Base-by-base conservation (phyloP, 495 filamentous ascomycete genomes). In the Hyaloscypha variabilis region DNA sequence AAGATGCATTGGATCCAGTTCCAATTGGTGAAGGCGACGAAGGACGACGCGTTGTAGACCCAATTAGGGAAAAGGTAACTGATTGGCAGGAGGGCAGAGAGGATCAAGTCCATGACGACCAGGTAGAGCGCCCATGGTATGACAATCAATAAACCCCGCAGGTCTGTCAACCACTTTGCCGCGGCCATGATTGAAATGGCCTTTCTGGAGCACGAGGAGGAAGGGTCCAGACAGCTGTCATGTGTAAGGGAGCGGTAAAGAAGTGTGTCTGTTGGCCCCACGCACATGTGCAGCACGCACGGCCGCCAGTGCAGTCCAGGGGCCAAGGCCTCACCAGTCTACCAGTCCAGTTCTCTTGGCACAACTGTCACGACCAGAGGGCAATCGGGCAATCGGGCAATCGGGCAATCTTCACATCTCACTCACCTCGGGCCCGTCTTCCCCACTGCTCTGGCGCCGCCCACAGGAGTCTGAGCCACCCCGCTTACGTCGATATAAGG, bases 1-100 rank as follows among this genome's bases (percentile, higher is more conserved):
- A 86, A 86, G 62, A 85, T 79, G 56, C 64, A 29, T 69, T 87
- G 83, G 55, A 87, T 79, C 68, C 81, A 83, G 51, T 60, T 64
- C 85, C 82, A 87, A 54, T 82, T 79, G 8, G 76, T 74, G 65
- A 71, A 72, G 52, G 81, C 84, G 63, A 87, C 76, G 50, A 65
- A 69, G 3, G 83, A 86, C 17, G 83, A 84, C 23, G 73, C 34
- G 63, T 81, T 66, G 72, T 86, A 84, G 50, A 79, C 76, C 34
- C 76, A 65, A 26, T 76, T 74, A 2, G 83, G 85, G 49, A 80
- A 70, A 64, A 83, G 57, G 60, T 75, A 64, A 62, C 78, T 80
- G 51, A 84, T 60, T 17, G 76, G 79, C 10, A 88, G 76, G n/a
- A 86, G 73, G n/a, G 80, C 42, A 0, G 84, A 83, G 34, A 87